phyloP scores from a whole-genome alignment of 768 basidiomycete genomes.

The Serendipita sp. region DNA sequence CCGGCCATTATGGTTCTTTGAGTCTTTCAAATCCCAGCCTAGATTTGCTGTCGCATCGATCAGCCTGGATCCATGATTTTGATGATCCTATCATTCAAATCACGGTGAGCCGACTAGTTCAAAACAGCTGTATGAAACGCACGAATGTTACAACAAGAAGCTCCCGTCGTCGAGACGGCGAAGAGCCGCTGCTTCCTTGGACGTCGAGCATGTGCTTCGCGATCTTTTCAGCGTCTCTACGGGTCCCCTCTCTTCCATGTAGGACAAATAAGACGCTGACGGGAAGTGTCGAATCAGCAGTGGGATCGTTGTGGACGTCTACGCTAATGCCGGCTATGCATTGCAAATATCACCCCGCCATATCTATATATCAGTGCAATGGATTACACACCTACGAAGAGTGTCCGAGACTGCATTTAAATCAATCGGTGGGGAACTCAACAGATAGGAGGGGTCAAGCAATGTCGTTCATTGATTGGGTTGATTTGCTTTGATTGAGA shows the following conservation, averaged over 20 bases:
- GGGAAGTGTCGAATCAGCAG: constrained; percentile 10
- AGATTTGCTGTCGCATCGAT: constrained; percentile 26
- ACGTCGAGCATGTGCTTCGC: constrained; percentile 23
- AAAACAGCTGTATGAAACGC: constrained; percentile 12
- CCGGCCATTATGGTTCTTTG: constrained; percentile 24
- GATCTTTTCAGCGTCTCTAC: constrained; percentile 21
- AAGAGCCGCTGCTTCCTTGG: constrained; percentile 12
- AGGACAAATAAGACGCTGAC: constrained; percentile 29
- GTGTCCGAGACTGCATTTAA: too few species aligned
- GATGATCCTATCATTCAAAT: constrained; percentile 28
- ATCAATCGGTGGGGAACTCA: too few species aligned
- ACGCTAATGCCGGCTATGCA: constrained; percentile 1
- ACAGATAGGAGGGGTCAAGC: too few species aligned
- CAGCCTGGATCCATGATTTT: constrained; percentile 34
- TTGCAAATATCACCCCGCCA: neutral
- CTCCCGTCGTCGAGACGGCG: constrained; percentile 20
- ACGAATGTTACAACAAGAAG: constrained; percentile 35
- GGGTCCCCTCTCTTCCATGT: constrained; percentile 29
- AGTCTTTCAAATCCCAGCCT: constrained; percentile 22
- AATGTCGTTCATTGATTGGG: too few species aligned
- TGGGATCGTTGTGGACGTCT: neutral
- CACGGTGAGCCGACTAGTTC: neutral
- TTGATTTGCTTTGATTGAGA: too few species aligned
- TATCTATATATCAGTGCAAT: neutral
- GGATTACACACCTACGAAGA: too few species aligned